These are phyloP conservation scores for Suillus lakei DNA, from an alignment of 768 basidiomycete species.

Conservation along the genomic window DNA sequence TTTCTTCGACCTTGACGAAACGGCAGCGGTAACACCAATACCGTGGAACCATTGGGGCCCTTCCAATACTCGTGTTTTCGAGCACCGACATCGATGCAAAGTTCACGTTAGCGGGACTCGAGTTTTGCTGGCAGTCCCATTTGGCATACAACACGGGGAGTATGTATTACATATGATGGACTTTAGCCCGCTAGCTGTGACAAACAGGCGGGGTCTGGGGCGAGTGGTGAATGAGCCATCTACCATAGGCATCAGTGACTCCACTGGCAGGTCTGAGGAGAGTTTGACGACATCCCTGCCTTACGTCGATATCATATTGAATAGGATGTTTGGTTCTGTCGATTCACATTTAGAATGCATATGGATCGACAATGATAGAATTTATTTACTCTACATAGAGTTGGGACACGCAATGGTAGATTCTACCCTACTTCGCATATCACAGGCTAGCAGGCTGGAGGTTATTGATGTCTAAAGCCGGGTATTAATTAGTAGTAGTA, in stretches of 20 bases:
- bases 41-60: not conserved
- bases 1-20: not conserved
- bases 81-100: not conserved
- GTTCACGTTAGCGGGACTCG: not conserved
- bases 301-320: not conserved
- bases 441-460: too few species aligned
- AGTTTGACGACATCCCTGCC: not conserved
- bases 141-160: not conserved
- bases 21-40: not conserved
- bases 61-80: not conserved
- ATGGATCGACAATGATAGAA: not conserved
- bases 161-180: not conserved
- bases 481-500: too few species aligned
- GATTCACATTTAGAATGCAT: not conserved
- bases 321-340: not conserved
- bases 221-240: not conserved
- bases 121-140: not conserved
- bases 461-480: too few species aligned
- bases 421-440: too few species aligned
- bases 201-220: not conserved
- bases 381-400: not conserved
- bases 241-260: not conserved
- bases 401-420: not conserved
- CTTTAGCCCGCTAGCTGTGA: not conserved
- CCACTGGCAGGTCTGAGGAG: not conserved